Base-by-base conservation (phyloP, 768 basidiomycete genomes). In the Russula emetica region DNA sequence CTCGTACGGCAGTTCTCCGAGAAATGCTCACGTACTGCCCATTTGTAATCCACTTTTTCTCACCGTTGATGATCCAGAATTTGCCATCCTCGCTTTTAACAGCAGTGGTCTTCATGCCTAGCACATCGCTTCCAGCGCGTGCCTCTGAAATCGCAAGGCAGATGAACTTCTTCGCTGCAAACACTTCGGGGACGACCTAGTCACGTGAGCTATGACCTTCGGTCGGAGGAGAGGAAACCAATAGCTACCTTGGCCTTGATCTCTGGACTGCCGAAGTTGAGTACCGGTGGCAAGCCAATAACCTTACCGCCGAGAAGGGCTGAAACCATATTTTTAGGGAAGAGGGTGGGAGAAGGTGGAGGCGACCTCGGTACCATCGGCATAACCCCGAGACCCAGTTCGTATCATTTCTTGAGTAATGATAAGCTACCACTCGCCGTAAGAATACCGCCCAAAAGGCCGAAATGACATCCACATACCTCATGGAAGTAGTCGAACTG, bases 401-500 rank as follows among this genome's bases (percentile, higher is more conserved):
- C 92, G 72, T 28, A 69, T 54, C 44, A 74, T 54, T 60, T 76
- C 75, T 66, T 76, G 75, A 9, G 70, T 68, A 45, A 74, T 66
- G 58, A 76, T 68, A 9, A 75, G 69, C 74, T 74, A 32, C 51
- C 34, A n/a, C 10, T 55, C 49, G 36, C 16, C 4, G 9, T 50
- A 20, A 51, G 32, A n/a, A 47, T 49, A n/a, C n/a, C 9, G 26
- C 8, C 14, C 28, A 14, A n/a, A 8, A n/a, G 9, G 14, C 53
- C 3, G 28, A 18, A 34, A 20, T 32, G 20, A 47, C 13, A 55
- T 50, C 20, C 20, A 69, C 72, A 24, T 64, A 83, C 84, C 74
- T 88, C 87, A 73, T 94, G 92, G 82, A 95, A 96, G 71, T 96
- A 96, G 74, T 97, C 92, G 70, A 90, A 98, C 72, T 75, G 28